phyloP scores from a whole-genome alignment of 306 rosid species.

The Vachellia collinsii region DNA sequence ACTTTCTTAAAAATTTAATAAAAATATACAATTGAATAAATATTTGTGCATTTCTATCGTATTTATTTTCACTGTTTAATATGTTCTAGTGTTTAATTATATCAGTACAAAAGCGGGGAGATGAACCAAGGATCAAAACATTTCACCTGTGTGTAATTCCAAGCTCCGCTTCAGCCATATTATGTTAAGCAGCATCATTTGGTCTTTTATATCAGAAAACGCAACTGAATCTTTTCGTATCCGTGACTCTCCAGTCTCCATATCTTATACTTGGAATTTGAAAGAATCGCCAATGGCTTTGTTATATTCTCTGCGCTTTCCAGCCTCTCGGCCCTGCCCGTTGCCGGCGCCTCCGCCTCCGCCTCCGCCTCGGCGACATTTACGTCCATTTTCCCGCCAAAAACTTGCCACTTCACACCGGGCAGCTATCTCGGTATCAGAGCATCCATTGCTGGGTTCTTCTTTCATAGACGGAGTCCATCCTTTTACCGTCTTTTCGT shows the following conservation, averaged over 20 bases:
- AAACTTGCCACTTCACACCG: background rate
- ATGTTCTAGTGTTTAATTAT: too few relatives aligned
- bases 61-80: too few relatives aligned
- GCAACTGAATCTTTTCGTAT: background rate
- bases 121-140: too few relatives aligned
- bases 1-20: too few relatives aligned
- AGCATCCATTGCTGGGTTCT: background rate
- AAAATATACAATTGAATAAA: too few relatives aligned
- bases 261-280: background rate
- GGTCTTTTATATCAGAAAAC: too few relatives aligned
- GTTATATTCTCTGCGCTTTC: background rate
- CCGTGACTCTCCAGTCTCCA: background rate
- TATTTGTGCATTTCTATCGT: too few relatives aligned
- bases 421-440: background rate
- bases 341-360: slow-evolving; percentile 21
- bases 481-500: slow-evolving; percentile 22
- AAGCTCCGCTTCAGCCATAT: too few relatives aligned
- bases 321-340: background rate
- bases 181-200: too few relatives aligned
- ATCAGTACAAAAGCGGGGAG: too few relatives aligned
- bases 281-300: background rate
- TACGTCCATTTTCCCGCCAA: slow-evolving; percentile 36
- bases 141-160: too few relatives aligned
- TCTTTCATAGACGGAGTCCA: slow-evolving; percentile 9
- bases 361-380: background rate